Base-by-base conservation (phyloP, 1,139 yeast genomes). In the Blastobotrys persicus region DNA sequence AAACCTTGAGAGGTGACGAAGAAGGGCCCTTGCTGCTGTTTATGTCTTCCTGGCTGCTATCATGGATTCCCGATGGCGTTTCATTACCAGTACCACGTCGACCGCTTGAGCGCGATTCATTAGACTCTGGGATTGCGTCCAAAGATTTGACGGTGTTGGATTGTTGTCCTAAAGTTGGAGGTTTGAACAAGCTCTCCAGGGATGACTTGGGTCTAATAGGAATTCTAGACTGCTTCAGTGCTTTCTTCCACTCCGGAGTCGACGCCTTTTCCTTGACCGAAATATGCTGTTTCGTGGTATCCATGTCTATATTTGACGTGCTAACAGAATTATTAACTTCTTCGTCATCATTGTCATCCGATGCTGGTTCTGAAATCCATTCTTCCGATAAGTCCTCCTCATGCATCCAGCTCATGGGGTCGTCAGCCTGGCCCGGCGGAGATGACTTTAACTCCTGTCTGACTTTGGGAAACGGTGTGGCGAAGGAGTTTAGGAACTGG, bases 1-100 rank as follows among this genome's bases (percentile, higher is more conserved):
- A 61, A 9, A 62, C 51, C 41, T 60, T 60, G 13, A 62, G 43
- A 6, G 63, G 63, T 1, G 62, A 53, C 13, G 55, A 50, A 1
- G 56, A 49, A 31, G 45, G 23, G 7, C 45, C 37, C 31, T 20
- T 31, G 38, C 37, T 33, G 19, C 17, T 32, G 14, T 42, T 40
- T n/a, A n/a, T n/a, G n/a, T n/a, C n/a, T n/a, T n/a, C n/a, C n/a
- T n/a, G n/a, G 5, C 31, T 14, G n/a, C 40, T 32, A n/a, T 42
- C 45, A n/a, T n/a, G n/a, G n/a, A n/a, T n/a, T 5, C 18, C 31
- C 3, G 42, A 19, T 3, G 12, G 12, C 32, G 28, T 20, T 6
- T 19, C 20, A 14, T 20, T 23, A 34, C 26, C 17, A n/a, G 18
- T 16, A 2, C 7, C 16, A 17, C 13, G 12, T 31, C 14, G 12